A percentile compares a stretch with the other conserved stretches of the same genome.
phyloP scores from a whole-genome alignment of 768 basidiomycete genomes.

The Piloderma croceum region DNA sequence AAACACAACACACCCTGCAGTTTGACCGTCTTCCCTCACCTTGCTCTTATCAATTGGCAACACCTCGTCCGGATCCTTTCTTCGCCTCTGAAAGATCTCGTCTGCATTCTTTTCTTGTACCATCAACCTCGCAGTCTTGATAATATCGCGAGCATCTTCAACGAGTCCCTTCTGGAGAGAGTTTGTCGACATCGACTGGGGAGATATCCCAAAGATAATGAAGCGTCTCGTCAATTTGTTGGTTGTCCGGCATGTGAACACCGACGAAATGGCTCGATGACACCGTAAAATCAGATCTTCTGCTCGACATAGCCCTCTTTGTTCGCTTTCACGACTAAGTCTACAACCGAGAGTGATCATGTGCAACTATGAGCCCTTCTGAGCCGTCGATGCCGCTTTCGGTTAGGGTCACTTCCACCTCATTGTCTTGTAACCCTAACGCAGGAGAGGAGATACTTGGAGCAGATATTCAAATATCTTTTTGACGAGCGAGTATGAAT shows the following conservation, averaged over 20 bases:
- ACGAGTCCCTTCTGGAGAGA: slow-evolving; percentile 41
- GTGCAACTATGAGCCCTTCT: no score
- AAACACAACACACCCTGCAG: slow-evolving; percentile 39
- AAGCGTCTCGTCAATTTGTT: slow-evolving; percentile 71
- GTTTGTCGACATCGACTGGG: not conserved
- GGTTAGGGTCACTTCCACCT: no score
- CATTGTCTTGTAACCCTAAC: no score
- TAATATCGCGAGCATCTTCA: slow-evolving; percentile 71
- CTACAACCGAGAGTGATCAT: slow-evolving; percentile 55
- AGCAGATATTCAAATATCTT: no score
- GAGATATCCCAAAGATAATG: slow-evolving; percentile 54
- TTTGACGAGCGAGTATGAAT: no score
- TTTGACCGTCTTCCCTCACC: slow-evolving; percentile 49
- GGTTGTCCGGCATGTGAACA: slow-evolving; percentile 76
- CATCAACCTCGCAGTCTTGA: slow-evolving; percentile 66
- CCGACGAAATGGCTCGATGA: slow-evolving; percentile 73
- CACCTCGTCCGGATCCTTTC: slow-evolving; percentile 21
- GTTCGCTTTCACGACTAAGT: slow-evolving; percentile 52
- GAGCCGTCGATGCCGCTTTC: no score
- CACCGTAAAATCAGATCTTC: slow-evolving; percentile 78
- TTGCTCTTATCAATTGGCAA: slow-evolving; percentile 47
- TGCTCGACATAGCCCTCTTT: slow-evolving; percentile 75
- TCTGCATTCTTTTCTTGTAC: slow-evolving; percentile 81
- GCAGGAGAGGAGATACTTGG: no score
- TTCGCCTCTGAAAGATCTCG: slow-evolving; percentile 38